Evolutionary conservation across 371 early-diverging fungal genomes (phyloP).

Genomic region (Sanchytrium tribonematis): DNA sequence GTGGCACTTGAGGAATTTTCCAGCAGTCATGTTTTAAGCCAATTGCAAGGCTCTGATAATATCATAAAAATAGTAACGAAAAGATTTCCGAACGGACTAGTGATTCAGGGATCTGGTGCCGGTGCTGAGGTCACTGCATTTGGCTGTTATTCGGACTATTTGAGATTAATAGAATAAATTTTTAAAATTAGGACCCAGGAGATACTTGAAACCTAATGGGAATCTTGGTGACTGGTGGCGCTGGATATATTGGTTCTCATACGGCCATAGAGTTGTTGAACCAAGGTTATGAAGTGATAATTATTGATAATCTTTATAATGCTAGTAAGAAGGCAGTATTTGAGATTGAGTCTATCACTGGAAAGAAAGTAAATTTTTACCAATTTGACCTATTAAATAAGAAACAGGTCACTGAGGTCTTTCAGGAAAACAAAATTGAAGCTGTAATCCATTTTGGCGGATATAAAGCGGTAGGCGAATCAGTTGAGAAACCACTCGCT

Average conservation of each 20-base stretch:
- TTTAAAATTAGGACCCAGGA: no score
- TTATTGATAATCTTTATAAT: constrained; percentile 49
- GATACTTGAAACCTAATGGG: no score
- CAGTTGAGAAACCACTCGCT: constrained; percentile 38
- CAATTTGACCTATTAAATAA: constrained; percentile 18
- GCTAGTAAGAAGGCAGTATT: constrained; percentile 17
- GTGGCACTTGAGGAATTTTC: constrained; percentile 26
- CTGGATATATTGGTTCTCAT: constrained; percentile 71
- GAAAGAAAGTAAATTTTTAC: constrained; percentile 11
- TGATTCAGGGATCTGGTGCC: constrained; percentile 86
- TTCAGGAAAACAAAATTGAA: constrained; percentile 23
- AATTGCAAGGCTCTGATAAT: constrained; percentile 83
- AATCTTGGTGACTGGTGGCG: constrained; percentile 63
- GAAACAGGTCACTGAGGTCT: constrained; percentile 25
- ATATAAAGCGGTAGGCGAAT: constrained; percentile 65
- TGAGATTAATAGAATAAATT: constrained; percentile 13
- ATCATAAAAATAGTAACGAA: constrained; percentile 76
- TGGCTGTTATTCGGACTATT: constrained; percentile 67
- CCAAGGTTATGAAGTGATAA: constrained; percentile 33
- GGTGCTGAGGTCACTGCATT: constrained; percentile 87
- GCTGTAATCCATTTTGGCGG: constrained; percentile 74
- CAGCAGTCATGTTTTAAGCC: constrained; percentile 65
- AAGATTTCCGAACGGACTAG: constrained; percentile 67
- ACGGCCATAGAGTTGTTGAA: constrained; percentile 45
- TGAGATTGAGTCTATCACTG: constrained; percentile 5